phyloP scores from a whole-genome alignment of 495 filamentous ascomycete genomes.

The Xylaria castorea region DNA sequence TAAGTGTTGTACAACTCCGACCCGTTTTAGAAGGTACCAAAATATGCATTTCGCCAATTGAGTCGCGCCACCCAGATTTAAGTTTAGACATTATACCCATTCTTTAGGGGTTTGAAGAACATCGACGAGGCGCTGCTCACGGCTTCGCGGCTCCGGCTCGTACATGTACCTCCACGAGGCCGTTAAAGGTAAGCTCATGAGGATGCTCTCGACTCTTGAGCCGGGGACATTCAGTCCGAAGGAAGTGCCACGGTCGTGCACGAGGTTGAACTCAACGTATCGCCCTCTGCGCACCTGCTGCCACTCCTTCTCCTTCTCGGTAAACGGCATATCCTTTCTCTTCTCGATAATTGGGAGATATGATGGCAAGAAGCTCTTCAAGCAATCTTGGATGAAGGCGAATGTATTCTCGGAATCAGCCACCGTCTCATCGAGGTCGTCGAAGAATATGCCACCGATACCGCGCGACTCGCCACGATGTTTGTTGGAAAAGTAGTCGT shows the following conservation, averaged over 20 bases:
- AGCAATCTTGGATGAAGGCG: constrained; percentile 83
- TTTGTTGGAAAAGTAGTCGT: constrained; percentile 93
- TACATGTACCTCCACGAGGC: constrained; percentile 98
- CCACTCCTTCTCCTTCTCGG: constrained; percentile 87
- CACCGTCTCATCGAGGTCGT: constrained; percentile 87
- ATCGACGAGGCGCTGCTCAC: constrained; percentile 78
- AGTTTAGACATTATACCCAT: constrained; percentile 71
- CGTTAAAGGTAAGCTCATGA: constrained; percentile 95
- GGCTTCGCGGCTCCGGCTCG: constrained; percentile 72
- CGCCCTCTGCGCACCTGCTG: constrained; percentile 90
- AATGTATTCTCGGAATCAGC: constrained; percentile 87
- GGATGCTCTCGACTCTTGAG: constrained; percentile 90
- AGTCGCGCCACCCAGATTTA: background rate
- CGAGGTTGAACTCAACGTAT: constrained; percentile 98
- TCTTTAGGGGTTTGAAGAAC: constrained; percentile 86
- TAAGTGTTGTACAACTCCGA: background rate
- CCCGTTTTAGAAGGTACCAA: background rate
- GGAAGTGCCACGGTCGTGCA: constrained; percentile 94
- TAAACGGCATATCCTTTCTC: constrained; percentile 90
- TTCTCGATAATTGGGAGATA: constrained; percentile 88
- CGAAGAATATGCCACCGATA: constrained; percentile 97
- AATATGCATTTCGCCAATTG: constrained; percentile 1
- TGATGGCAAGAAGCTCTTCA: constrained; percentile 86
- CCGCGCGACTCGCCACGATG: constrained; percentile 91
- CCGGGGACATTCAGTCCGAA: constrained; percentile 95